Base-by-base conservation (phyloP, 1,284 basidiomycete genomes). In the Xerocomus minutiporus region DNA sequence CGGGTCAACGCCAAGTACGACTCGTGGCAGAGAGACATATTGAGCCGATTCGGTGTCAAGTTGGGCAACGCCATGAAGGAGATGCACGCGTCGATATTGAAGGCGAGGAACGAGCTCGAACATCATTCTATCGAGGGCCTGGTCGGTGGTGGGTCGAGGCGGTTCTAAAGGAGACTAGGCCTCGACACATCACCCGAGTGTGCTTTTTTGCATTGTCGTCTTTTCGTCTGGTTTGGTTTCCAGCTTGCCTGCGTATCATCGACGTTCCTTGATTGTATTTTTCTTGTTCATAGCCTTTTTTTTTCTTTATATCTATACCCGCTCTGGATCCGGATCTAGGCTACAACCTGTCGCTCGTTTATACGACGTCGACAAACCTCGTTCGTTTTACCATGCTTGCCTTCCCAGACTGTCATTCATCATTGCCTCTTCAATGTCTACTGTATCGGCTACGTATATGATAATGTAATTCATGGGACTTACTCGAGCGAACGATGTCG, bases 1-100 rank as follows among this genome's bases (percentile, higher is more conserved):
- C 85, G 95, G 61, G 96, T 99, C 64, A 98, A 97, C 68, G 92
- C 95, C 55, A 98, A 98, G 76, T 98, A 98, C 71, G 97, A 99
- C 68, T 78, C 92, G 8, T 98, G 96, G 96, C 95, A 99, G 76
- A 79, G 88, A 58, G 97, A 98, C 63, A 91, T 99, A 56, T 78
- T 98, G 56, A 87, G 84, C 58, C 80, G 92, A 43, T 98, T 97
- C 65, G 97, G 96, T 6, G 80, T 83, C 58, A 97, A 97, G 76
- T 80, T 98, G 52, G 92, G 92, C 7, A 86, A 87, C 54, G 87
- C 86, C 50, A 97, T 99, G 93, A 94, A 94, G 75, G 95, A 97
- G 70, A 92, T 94, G 78, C 92, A 99, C 71, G 86, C 91, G 13
- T 77, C 86, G 29, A 94, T 99, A 54, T 73, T 91, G 57, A 97